Evolutionary conservation across 306 rosid genomes (phyloP).

Genomic region (Gastrolobium bilobum): DNA sequence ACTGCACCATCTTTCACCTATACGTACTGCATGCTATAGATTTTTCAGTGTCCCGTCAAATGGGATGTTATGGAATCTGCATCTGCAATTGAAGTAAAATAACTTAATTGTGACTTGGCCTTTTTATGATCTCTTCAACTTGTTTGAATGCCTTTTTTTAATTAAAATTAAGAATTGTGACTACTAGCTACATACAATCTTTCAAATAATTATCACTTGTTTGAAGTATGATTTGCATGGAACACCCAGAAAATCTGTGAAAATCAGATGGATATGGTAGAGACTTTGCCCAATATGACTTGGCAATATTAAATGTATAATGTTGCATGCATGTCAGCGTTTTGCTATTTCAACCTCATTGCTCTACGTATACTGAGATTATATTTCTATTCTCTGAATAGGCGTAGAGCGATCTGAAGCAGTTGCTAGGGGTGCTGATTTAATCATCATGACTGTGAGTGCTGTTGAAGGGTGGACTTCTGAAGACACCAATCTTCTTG

Average conservation of each 20-base stretch:
- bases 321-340: conserved; percentile 21
- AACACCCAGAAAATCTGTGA: conserved; percentile 19
- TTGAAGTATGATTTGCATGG: conserved; percentile 7
- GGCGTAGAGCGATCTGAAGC: conserved; percentile 99
- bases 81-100: conserved; percentile 28
- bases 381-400: conserved; percentile 50
- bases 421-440: conserved; percentile 91
- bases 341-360: conserved; percentile 29
- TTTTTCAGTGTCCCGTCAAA: conserved; percentile 20
- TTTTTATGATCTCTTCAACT: conserved; percentile 10
- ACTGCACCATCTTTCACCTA: conserved; percentile 5
- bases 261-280: conserved; percentile 4
- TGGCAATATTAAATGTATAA: conserved; percentile 22
- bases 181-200: neutral
- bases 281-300: conserved; percentile 7
- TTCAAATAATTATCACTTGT: conserved; percentile 4
- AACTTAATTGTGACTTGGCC: neutral
- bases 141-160: conserved; percentile 2
- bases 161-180: neutral
- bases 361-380: conserved; percentile 28
- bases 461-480: conserved; percentile 92
- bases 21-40: neutral
- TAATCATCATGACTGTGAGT: conserved; percentile 84
- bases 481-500: conserved; percentile 82
- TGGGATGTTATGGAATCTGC: conserved; percentile 22